A percentile compares a stretch with the other conserved stretches of the same genome.
phyloP scores from a whole-genome alignment of 768 basidiomycete genomes.

The Tephrocybe rancida region DNA sequence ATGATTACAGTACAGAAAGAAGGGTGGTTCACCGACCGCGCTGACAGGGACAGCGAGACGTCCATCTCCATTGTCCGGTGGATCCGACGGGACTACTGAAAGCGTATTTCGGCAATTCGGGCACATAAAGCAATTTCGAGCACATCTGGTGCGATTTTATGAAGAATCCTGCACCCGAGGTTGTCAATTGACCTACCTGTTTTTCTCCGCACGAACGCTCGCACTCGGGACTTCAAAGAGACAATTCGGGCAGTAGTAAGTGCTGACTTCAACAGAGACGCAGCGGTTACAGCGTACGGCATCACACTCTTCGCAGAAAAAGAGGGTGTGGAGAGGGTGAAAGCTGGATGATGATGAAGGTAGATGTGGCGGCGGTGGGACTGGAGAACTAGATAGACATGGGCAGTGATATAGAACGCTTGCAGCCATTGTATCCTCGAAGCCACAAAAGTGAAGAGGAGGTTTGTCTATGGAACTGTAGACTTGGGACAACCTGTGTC shows the following conservation, averaged over 20 bases:
- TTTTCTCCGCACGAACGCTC: constrained; percentile 97
- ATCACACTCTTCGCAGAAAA: constrained; percentile 99
- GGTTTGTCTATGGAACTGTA: too few relatives aligned
- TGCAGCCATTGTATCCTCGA: constrained; percentile 4
- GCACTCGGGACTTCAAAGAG: constrained; percentile 98
- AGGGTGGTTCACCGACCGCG: constrained; percentile 82
- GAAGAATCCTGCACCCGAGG: constrained; percentile 5
- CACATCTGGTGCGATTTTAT: constrained; percentile 65
- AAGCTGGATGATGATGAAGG: constrained; percentile 80
- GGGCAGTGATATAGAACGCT: constrained; percentile 68
- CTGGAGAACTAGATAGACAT: constrained; percentile 59
- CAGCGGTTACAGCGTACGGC: constrained; percentile 92
- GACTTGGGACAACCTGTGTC: too few relatives aligned
- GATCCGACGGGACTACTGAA: constrained; percentile 89
- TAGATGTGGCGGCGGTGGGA: constrained; percentile 75
- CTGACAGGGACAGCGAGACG: constrained; percentile 54
- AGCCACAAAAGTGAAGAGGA: neutral
- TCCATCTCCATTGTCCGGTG: constrained; percentile 61
- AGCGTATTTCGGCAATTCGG: constrained; percentile 91
- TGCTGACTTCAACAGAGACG: constrained; percentile 90
- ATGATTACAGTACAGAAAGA: constrained; percentile 88
- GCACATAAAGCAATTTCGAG: constrained; percentile 96
- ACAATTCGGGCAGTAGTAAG: constrained; percentile 98
- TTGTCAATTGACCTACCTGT: constrained; percentile 56
- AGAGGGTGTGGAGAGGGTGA: constrained; percentile 82